Evolutionary conservation across 306 rosid species (phyloP).

Genomic region (Quercus dentata): DNA sequence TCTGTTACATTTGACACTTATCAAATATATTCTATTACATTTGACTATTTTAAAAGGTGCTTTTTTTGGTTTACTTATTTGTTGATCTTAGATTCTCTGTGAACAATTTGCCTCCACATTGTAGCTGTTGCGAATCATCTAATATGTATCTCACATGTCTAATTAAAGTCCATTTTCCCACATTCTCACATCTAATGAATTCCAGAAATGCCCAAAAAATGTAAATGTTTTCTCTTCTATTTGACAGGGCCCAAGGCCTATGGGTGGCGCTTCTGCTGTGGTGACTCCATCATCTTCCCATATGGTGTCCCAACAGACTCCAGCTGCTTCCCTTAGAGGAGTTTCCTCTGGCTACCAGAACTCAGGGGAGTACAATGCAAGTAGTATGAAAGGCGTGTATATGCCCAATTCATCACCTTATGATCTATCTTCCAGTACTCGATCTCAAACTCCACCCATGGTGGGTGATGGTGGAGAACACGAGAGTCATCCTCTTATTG

Average conservation of each 20-base stretch:
- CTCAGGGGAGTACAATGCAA: conserved; percentile 56
- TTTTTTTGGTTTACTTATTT: background rate
- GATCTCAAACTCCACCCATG: conserved; percentile 68
- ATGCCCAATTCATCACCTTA: conserved; percentile 67
- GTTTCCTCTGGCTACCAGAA: conserved; percentile 51
- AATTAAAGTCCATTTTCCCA: conserved; percentile 5
- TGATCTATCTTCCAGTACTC: conserved; percentile 68
- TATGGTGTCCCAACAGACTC: conserved; percentile 58
- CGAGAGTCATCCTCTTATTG: conserved; percentile 52
- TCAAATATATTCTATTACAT: too few species aligned
- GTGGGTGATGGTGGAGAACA: conserved; percentile 58
- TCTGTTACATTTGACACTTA: background rate
- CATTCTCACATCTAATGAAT: conserved; percentile 36
- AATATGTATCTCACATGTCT: conserved; percentile 8
- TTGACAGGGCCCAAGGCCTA: conserved; percentile 65
- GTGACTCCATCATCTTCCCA: conserved; percentile 65
- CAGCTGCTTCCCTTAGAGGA: conserved; percentile 59
- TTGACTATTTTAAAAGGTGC: background rate
- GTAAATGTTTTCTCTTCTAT: conserved; percentile 48
- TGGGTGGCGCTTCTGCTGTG: conserved; percentile 52
- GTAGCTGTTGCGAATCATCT: conserved; percentile 5
- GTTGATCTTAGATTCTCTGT: conserved; percentile 4
- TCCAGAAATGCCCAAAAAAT: conserved; percentile 39
- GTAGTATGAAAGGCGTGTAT: conserved; percentile 59
- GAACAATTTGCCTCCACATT: conserved; percentile 12